Evolutionary conservation across 768 basidiomycete genomes (phyloP), one percentile per base, ranked within the genome.

Genomic region (Termitomyces sp.): DNA sequence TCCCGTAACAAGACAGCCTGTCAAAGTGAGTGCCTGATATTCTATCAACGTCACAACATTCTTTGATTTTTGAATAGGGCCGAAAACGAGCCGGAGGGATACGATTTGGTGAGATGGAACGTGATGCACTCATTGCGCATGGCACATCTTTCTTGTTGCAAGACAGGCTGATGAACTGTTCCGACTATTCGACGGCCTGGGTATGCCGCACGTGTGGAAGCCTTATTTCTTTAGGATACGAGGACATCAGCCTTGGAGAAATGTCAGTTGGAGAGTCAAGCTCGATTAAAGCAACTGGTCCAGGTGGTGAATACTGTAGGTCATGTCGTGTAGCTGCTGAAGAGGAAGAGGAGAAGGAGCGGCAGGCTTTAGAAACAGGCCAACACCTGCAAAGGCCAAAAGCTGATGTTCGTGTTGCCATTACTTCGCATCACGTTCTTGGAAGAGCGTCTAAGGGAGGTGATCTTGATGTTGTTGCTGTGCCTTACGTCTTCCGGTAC

Each of bases 71-170:
- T 42, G 47, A 38, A 40, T 62, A 93, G 95, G 97, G 97, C 56
- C 90, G 97, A 59, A 98, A 98, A 83, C 90, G 95, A 54, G 93
- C 92, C 43, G 97, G 97, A 65, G 97, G 97, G 66, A 99, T 99
- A 68, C 95, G 97, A 54, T 98, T 99, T 69, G 97, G 97, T 65
- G 97, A 99, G 77, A 99, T 99, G 97, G 97, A 99, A 73, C 90
- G 97, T 53, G 97, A 99, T 69, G 97, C 97, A 11, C 82, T 99
- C 51, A 95, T 99, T 63, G 97, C 97, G 3, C 97, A 99, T 72
- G 97, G 97, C 44, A 97, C 97, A 14, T 95, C 95, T 2, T 99
- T 97, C 87, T 81, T 99, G 40, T 84, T 99, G 23, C 97, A 99
- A 78, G 97, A 99, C 74, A 82, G 97, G 56, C 76, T 99, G 68